Evolutionary conservation across 192 early-diverging fungal species (phyloP), one percentile per base, ranked within the genome.

Genomic region (Rhizoclosmatium globosum): DNA sequence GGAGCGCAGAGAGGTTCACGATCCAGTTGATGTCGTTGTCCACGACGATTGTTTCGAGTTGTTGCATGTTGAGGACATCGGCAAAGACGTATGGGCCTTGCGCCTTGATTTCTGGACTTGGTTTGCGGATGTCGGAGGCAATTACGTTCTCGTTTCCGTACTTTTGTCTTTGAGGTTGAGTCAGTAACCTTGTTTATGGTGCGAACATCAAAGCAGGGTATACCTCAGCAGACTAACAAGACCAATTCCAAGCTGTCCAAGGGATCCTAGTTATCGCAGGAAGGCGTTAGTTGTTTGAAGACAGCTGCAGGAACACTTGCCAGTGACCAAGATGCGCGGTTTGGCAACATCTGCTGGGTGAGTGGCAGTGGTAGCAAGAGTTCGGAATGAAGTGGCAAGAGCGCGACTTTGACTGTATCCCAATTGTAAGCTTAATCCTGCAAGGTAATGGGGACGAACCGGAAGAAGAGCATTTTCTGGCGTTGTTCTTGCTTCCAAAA

Each of bases 21-120:
- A 92, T 71, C 91, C 89, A 91, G 81, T 88, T 89, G 81, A 92
- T 89, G 39, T 87, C 87, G 65, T 87, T 85, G 78, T 92, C 87
- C 38, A 91, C 91, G 38, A 90, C 85, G 19, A 92, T 87, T 50
- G 87, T 82, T 73, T 92, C 91, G n/a, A 92, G 81, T 43, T 88
- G 80, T 31, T 84, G 81, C 76, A 88, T 89, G 83, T 92, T 89
- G 48, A 92, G 85, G 42, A 92, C 91, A 64, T 92, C 91, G 53
- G 89, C 89, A 57, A 87, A 91, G 2, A 92, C 89, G 83, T 89
- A 92, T 41, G 91, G 91, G 41, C 91, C 91, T 48, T 73, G 78
- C 64, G 43, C 74, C 77, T 82, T 82, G 43, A 88, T 85, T 44
- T 81, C 84, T 13, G 82, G 76, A 31, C 83, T 81, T n/a, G 91